Conservation (phyloP, 495 filamentous ascomycete species). For the Penicillium goetzii region DNA sequence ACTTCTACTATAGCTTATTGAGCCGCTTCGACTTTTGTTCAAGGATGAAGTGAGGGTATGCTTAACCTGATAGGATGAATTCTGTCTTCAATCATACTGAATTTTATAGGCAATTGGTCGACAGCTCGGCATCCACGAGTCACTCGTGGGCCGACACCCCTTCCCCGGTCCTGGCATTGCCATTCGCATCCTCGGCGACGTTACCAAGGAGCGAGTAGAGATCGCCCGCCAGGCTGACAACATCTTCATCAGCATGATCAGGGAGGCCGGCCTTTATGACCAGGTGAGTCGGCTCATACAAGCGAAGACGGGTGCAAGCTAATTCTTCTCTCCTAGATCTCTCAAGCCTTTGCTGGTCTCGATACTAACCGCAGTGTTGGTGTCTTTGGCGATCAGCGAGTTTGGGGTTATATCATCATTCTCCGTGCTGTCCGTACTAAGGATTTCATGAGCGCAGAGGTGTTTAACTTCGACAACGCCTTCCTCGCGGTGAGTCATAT, state of each 20-base stretch:
- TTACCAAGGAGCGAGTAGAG: constrained; percentile 75
- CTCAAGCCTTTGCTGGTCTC: constrained; percentile 83
- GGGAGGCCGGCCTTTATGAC: constrained; percentile 79
- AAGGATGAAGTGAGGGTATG: constrained; percentile 72
- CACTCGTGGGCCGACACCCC: constrained; percentile 82
- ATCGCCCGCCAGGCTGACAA: constrained; percentile 85
- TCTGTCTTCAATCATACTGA: constrained; percentile 10
- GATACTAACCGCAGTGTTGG: constrained; percentile 28
- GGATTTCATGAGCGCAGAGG: constrained; percentile 31
- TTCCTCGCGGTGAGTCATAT: constrained; percentile 22
- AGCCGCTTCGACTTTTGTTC: constrained; percentile 80
- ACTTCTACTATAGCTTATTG: constrained; percentile 69
- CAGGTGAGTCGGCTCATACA: constrained; percentile 35
- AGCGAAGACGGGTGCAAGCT: constrained; percentile 3
- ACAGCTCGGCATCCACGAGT: constrained; percentile 73
- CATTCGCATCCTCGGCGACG: constrained; percentile 87
- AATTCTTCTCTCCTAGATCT: constrained; percentile 47
- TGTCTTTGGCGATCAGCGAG: constrained; percentile 32
- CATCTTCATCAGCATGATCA: constrained; percentile 84
- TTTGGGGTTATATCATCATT: constrained; percentile 31
- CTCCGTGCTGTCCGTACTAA: constrained; percentile 29
- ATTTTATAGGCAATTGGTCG: constrained; percentile 60
- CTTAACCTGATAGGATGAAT: not conserved
- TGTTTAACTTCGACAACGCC: constrained; percentile 18
- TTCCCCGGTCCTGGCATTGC: constrained; percentile 84